Evolutionary conservation across 1,284 basidiomycete genomes (phyloP).

Genomic region (Austroboletus olivaceoglutinosus): DNA sequence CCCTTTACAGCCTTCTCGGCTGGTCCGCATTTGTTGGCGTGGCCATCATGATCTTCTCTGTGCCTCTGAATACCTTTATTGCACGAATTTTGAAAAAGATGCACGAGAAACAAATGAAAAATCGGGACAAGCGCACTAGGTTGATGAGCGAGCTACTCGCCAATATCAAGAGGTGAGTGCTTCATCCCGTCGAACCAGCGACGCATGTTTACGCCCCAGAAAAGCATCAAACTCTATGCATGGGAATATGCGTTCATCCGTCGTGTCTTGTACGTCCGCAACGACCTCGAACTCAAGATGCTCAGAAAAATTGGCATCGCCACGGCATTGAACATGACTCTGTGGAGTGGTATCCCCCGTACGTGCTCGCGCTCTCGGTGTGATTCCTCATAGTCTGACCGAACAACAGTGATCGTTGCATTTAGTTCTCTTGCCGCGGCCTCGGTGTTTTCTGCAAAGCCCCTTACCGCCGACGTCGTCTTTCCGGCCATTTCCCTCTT

Average conservation of each 20-base stretch:
- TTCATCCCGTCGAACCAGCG: neutral
- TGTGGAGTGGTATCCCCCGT: slow-evolving; percentile 70
- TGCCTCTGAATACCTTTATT: slow-evolving; percentile 80
- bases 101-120: slow-evolving; percentile 91
- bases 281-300: slow-evolving; percentile 82
- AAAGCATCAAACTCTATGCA: slow-evolving; percentile 77
- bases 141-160: slow-evolving; percentile 81
- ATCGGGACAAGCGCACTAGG: slow-evolving; percentile 73
- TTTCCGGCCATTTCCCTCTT: slow-evolving; percentile 95
- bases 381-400: slow-evolving; percentile 29
- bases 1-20: slow-evolving; percentile 84
- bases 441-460: slow-evolving; percentile 62
- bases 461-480: slow-evolving; percentile 87
- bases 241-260: slow-evolving; percentile 89
- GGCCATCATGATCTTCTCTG: slow-evolving; percentile 82
- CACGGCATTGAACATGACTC: slow-evolving; percentile 57
- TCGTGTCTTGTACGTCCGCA: slow-evolving; percentile 74
- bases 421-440: slow-evolving; percentile 88
- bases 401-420: slow-evolving; percentile 67
- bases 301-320: slow-evolving; percentile 78
- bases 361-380: slow-evolving; percentile 13
- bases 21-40: slow-evolving; percentile 94
- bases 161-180: slow-evolving; percentile 79
- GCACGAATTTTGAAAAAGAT: slow-evolving; percentile 76
- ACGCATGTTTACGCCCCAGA: neutral